Percentiles rank a stretch among this genome's conserved stretches.
Evolutionary conservation across 148 eudicot genomes (phyloP).

Genomic region (Cornus kousa): DNA sequence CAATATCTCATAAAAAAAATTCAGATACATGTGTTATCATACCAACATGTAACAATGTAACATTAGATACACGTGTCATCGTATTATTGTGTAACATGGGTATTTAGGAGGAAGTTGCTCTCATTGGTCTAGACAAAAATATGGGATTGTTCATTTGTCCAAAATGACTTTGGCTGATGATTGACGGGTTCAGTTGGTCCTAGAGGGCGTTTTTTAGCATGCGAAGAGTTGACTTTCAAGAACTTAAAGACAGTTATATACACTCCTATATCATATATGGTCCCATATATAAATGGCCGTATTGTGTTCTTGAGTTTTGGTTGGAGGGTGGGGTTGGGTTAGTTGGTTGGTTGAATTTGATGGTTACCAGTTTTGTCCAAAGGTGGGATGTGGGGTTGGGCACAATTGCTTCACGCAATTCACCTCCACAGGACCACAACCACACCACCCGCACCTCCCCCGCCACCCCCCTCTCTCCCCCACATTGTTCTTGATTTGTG

Average conservation of each 20-base stretch:
- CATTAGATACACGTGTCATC: no score
- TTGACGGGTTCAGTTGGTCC: neutral
- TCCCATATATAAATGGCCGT: neutral
- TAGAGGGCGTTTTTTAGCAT: constrained; percentile 1
- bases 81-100: no score
- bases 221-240: neutral
- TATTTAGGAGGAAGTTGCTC: no score
- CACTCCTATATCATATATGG: neutral
- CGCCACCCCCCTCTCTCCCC: neutral
- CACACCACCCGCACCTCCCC: neutral
- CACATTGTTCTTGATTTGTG: no score
- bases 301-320: no score
- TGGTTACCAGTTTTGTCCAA: neutral
- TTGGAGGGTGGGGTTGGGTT: neutral
- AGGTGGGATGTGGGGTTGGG: neutral
- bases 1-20: no score
- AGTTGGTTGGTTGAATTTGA: neutral
- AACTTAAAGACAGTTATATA: neutral
- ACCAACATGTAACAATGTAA: no score
- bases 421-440: neutral
- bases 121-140: no score
- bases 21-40: no score
- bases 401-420: constrained; percentile 1
- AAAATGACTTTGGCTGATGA: no score
- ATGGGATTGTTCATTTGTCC: no score